Conservation (phyloP, 192 early-diverging fungal species). For the Dissophora globulifera region DNA sequence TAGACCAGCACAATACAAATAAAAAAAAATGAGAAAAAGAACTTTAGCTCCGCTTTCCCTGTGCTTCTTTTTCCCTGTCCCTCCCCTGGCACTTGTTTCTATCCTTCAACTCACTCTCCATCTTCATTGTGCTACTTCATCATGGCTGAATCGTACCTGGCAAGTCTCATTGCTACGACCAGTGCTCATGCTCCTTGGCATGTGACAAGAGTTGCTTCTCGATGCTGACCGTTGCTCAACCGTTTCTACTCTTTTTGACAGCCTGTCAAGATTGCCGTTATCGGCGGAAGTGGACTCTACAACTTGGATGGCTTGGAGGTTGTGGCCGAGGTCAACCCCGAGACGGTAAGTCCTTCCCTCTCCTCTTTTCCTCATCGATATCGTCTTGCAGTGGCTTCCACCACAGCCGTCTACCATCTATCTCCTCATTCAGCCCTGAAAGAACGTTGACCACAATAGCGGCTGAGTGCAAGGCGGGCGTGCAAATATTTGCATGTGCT, state of each 20-base stretch:
- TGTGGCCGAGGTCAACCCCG: slow-evolving; percentile 84
- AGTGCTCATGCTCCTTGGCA: too few species aligned
- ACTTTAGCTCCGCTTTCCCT: neutral
- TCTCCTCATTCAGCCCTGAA: too few species aligned
- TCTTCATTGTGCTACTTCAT: too few species aligned
- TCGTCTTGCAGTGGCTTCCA: too few species aligned
- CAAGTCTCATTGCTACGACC: slow-evolving; percentile 1
- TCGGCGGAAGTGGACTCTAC: slow-evolving; percentile 96
- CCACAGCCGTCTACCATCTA: too few species aligned
- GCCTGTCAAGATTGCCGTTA: slow-evolving; percentile 85
- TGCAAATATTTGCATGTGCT: neutral
- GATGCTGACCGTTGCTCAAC: neutral
- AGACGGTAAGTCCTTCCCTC: slow-evolving; percentile 69
- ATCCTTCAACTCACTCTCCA: neutral
- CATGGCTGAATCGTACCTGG: slow-evolving; percentile 22
- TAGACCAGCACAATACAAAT: neutral
- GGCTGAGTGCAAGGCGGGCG: too few species aligned
- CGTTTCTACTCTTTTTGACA: neutral
- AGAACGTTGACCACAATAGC: too few species aligned
- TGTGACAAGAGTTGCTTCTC: too few species aligned
- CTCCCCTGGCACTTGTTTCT: neutral
- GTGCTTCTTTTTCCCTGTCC: neutral
- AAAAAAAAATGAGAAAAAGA: slow-evolving; percentile 7
- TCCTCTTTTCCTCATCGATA: neutral
- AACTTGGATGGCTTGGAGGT: slow-evolving; percentile 82